phyloP scores from a whole-genome alignment of 2,329 filamentous ascomycete genomes.

The Colletotrichum chrysophilum region DNA sequence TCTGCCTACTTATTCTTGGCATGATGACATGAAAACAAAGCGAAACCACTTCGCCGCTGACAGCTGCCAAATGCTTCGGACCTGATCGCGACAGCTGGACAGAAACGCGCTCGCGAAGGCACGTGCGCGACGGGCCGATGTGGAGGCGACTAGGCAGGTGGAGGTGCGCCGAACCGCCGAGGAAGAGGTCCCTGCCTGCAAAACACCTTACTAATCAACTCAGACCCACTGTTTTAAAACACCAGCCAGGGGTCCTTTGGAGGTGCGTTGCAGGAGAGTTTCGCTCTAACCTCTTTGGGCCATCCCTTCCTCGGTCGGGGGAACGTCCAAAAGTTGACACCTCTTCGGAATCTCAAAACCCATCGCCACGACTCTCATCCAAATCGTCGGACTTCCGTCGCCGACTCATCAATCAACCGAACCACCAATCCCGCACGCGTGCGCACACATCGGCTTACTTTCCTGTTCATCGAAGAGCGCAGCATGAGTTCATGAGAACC shows the following conservation, averaged over 20 bases:
- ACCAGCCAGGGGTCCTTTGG: not conserved
- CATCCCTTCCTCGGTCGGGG: not conserved
- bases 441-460: not conserved
- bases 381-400: not conserved
- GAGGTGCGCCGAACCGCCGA: not conserved
- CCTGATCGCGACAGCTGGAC: not conserved
- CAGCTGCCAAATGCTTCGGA: not conserved
- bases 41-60: not conserved
- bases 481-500: constrained; percentile 18
- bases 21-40: not conserved
- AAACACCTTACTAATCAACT: not conserved
- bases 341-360: constrained; percentile 7
- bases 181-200: not conserved
- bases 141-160: not conserved
- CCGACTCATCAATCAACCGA: not conserved
- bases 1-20: not conserved
- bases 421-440: not conserved
- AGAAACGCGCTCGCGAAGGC: not conserved
- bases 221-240: not conserved
- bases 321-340: constrained; percentile 20
- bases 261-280: constrained; percentile 16
- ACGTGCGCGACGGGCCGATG: not conserved
- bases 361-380: not conserved
- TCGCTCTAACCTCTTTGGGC: constrained; percentile 16
- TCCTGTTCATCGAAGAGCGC: not conserved